Evolutionary conservation across 148 eudicot species (phyloP), one percentile per base, ranked within the genome.

Genomic region (Cornus controversa): DNA sequence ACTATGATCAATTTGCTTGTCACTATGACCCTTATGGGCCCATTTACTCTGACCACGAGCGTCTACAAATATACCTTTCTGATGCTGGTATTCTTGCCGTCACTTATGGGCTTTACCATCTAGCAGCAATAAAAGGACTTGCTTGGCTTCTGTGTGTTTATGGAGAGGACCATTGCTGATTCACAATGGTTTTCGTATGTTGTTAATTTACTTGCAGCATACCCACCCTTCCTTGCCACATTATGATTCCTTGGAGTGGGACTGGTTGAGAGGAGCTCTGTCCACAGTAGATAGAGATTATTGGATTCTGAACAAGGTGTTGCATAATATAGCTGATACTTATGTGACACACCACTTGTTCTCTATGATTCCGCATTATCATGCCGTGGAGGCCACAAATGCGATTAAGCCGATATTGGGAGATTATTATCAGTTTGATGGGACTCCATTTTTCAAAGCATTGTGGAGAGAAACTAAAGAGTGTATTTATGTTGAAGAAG

Each of bases 291-390:
- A 71, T 28, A 71, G 74, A 47, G 74, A 71, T 54, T 71, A 71
- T 28, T 60, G 74, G 14, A 10, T 73, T 15, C 66, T 73, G 2
- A 60, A 73, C 67, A 73, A 73, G 67, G 40, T 73, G 24, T 73
- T 73, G 3, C 76, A 73, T 57, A 73, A 73, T 13, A 73, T 73
- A 2, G 58, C 76, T 2, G 76, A 73, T 45, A 73, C 76, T 25
- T 67, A 73, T 60, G 67, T 73, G 23, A 67, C 66, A 22, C 76
- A 73, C 67, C 76, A 73, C n/a, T 58, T 73, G 76, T 73, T 73
- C 67, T 54, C 58, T 2, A 53, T 15, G 11, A 53, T 53, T 6
- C 58, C 58, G 2, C 58, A 53, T 53, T 53, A 53, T 53, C 58
- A 53, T 10, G 58, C 58, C 2, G 11, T 53, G 58, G 58, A 53